phyloP scores from a whole-genome alignment of 768 basidiomycete species.

The Piloderma croceum region DNA sequence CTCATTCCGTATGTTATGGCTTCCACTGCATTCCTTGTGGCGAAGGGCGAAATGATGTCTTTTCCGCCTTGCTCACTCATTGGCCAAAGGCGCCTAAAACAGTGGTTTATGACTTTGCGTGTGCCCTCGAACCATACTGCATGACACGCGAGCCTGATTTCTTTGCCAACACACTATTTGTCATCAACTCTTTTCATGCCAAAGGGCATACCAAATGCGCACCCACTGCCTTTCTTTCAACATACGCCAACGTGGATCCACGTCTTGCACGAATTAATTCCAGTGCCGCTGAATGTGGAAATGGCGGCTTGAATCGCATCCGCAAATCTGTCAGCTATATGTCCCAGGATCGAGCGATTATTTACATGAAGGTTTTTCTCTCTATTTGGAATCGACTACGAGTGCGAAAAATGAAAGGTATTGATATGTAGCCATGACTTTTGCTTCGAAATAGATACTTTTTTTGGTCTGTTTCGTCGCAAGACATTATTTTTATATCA shows the following conservation, averaged over 20 bases:
- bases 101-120: conserved; percentile 30
- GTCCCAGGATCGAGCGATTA: conserved; percentile 12
- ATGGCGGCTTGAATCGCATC: conserved; percentile 14
- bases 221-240: conserved; percentile 23
- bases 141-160: conserved; percentile 20
- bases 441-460: too few species aligned
- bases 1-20: conserved; percentile 14
- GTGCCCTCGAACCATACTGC: conserved; percentile 25
- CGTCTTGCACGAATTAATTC: conserved; percentile 23
- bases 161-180: conserved; percentile 28
- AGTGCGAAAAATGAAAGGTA: too few species aligned
- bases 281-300: conserved; percentile 33
- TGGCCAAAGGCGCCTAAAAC: conserved; percentile 25
- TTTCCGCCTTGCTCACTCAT: conserved; percentile 21
- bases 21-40: conserved; percentile 18
- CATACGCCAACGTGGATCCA: conserved; percentile 23
- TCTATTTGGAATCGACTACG: conserved; percentile 1
- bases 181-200: conserved; percentile 31
- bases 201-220: conserved; percentile 29
- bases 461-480: too few species aligned
- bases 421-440: too few species aligned
- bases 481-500: too few species aligned
- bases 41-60: conserved; percentile 23
- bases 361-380: conserved; percentile 10
- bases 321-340: conserved; percentile 18